These are phyloP conservation scores for Talaromyces funiculosus DNA, from an alignment of 2,329 filamentous ascomycete genomes.

Conservation along the genomic window DNA sequence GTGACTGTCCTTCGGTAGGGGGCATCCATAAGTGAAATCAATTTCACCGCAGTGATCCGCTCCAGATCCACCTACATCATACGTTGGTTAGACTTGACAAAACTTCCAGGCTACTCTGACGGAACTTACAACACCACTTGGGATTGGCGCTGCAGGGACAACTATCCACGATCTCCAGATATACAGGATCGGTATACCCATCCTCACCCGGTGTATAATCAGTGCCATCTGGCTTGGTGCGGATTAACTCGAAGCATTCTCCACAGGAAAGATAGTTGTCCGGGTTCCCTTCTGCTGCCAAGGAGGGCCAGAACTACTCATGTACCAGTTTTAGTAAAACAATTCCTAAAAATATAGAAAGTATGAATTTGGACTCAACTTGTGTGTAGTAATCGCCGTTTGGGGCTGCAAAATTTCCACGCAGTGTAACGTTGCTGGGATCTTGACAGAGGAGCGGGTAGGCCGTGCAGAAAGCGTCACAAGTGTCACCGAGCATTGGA, in stretches of 20 bases:
- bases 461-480: slow-evolving; percentile 7
- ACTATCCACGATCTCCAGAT: slow-evolving; percentile 10
- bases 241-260: slow-evolving; percentile 8
- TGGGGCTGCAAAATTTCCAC: slow-evolving; percentile 7
- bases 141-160: slow-evolving; percentile 7
- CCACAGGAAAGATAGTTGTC: slow-evolving; percentile 11
- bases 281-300: slow-evolving; percentile 4
- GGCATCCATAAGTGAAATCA: slow-evolving; percentile 9
- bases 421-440: slow-evolving; percentile 8
- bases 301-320: slow-evolving; percentile 5
- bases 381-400: slow-evolving; percentile 11
- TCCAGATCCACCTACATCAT: slow-evolving; percentile 2
- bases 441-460: slow-evolving; percentile 9
- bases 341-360: not conserved
- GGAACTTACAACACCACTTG: slow-evolving; percentile 9
- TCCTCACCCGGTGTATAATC: slow-evolving; percentile 4
- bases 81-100: not conserved
- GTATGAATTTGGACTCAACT: not conserved
- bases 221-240: slow-evolving; percentile 4
- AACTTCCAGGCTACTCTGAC: not conserved
- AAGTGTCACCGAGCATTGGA: slow-evolving; percentile 10
- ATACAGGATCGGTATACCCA: slow-evolving; percentile 8
- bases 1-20: slow-evolving; percentile 7
- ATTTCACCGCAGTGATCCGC: slow-evolving; percentile 11
- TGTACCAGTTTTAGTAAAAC: not conserved